These are phyloP conservation scores for Tulasnella sp. DNA, from an alignment of 768 basidiomycete species.

Conservation along the genomic window DNA sequence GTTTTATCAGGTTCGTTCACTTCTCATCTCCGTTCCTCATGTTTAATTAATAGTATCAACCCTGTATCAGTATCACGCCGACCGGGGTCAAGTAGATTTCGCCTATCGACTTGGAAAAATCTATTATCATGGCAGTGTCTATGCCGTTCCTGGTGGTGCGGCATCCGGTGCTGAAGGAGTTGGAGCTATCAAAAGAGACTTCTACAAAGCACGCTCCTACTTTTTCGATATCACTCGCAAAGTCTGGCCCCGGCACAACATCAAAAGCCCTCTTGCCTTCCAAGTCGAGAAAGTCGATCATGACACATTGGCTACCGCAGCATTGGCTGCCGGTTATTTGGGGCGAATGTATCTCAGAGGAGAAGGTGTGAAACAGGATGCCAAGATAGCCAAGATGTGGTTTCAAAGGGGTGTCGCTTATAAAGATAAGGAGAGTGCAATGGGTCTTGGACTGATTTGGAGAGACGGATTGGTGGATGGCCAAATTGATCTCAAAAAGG, in stretches of 20 bases:
- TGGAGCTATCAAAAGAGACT: conserved; percentile 74
- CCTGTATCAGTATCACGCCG: conserved; percentile 70
- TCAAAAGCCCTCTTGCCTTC: conserved; percentile 29
- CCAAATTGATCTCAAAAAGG: conserved; percentile 49
- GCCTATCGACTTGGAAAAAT: conserved; percentile 90
- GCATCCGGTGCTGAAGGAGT: conserved; percentile 86
- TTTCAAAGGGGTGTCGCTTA: conserved; percentile 73
- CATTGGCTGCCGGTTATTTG: conserved; percentile 72
- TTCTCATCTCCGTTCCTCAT: not conserved
- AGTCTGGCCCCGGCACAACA: conserved; percentile 76
- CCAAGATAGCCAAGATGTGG: conserved; percentile 75
- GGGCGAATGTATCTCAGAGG: conserved; percentile 92
- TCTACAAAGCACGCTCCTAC: conserved; percentile 60
- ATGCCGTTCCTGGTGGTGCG: conserved; percentile 62
- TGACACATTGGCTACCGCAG: conserved; percentile 44
- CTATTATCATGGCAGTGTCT: conserved; percentile 91
- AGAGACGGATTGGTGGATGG: conserved; percentile 72
- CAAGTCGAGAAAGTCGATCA: conserved; percentile 39
- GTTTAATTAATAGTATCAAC: not conserved
- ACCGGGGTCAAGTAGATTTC: conserved; percentile 78
- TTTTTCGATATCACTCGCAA: conserved; percentile 72
- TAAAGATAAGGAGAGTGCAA: conserved; percentile 78
- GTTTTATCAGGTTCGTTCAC: conserved; percentile 56
- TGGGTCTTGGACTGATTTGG: conserved; percentile 83
- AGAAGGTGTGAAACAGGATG: conserved; percentile 75